phyloP scores from a whole-genome alignment of 306 rosid species.

The Castanopsis chinensis region DNA sequence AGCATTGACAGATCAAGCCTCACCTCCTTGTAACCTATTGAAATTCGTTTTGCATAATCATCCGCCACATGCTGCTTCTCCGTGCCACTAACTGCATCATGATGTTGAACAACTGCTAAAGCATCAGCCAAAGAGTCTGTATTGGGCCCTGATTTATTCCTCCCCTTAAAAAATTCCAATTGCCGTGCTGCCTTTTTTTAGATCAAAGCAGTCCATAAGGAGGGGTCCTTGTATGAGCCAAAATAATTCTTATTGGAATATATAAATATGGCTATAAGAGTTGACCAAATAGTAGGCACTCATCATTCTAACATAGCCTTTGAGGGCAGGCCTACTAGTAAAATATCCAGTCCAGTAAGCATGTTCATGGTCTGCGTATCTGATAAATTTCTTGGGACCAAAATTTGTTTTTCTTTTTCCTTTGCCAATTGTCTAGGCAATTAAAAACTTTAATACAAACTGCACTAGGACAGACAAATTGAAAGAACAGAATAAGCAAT shows the following conservation, averaged over 20 bases:
- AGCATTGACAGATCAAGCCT: background rate
- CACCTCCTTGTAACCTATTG: slow-evolving; percentile 53
- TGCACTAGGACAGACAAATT: background rate
- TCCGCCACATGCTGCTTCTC: slow-evolving; percentile 72
- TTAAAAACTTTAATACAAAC: background rate
- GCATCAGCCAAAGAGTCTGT: slow-evolving; percentile 79
- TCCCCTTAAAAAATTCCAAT: slow-evolving; percentile 72
- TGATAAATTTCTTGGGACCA: slow-evolving; percentile 24
- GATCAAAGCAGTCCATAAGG: background rate
- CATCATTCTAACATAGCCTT: slow-evolving; percentile 66
- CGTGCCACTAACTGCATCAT: slow-evolving; percentile 81
- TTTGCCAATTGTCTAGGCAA: background rate
- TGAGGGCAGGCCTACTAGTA: slow-evolving; percentile 77
- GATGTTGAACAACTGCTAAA: slow-evolving; percentile 87
- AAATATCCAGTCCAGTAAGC: slow-evolving; percentile 96
- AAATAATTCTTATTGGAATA: background rate
- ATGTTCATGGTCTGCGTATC: slow-evolving; percentile 70
- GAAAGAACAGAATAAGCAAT: background rate
- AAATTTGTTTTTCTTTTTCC: background rate
- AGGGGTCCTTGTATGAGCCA: background rate
- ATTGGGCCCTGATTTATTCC: slow-evolving; percentile 54
- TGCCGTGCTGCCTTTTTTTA: slow-evolving; percentile 71
- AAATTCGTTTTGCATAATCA: slow-evolving; percentile 75
- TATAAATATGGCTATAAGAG: background rate
- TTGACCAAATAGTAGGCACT: slow-evolving; percentile 76